Evolutionary conservation across 768 basidiomycete genomes (phyloP).

Genomic region (Suillus occidentalis): DNA sequence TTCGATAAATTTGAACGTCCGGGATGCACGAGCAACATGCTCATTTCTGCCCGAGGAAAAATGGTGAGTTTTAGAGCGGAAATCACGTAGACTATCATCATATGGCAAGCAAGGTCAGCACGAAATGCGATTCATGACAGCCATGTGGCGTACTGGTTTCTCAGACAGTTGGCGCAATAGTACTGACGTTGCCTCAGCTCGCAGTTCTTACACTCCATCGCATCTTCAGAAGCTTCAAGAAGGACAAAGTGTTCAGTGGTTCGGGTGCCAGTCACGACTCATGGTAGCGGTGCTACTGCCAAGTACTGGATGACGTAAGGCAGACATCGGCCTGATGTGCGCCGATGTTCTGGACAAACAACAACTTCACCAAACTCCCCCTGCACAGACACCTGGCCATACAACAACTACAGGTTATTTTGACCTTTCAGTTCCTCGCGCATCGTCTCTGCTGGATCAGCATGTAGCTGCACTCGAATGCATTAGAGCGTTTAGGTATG

Average conservation of each 20-base stretch:
- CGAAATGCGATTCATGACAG: background rate
- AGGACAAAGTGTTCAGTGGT: background rate
- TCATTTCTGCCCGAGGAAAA: constrained; percentile 62
- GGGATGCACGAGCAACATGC: constrained; percentile 52
- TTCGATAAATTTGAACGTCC: constrained; percentile 47
- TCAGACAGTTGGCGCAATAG: constrained; percentile 68
- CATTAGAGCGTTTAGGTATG: too few relatives aligned
- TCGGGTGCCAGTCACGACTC: background rate
- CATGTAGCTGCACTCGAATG: too few relatives aligned
- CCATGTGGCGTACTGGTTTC: constrained; percentile 52
- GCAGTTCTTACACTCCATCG: constrained; percentile 78
- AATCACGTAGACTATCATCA: constrained; percentile 47
- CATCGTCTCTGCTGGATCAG: too few relatives aligned
- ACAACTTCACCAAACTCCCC: too few relatives aligned
- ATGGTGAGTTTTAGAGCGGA: constrained; percentile 56
- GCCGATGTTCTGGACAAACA: too few relatives aligned
- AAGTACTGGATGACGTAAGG: background rate
- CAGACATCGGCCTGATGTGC: too few relatives aligned
- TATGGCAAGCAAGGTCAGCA: background rate
- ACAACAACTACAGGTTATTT: too few relatives aligned
- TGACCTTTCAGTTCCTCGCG: too few relatives aligned
- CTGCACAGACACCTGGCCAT: too few relatives aligned
- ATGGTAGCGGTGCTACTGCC: too few relatives aligned
- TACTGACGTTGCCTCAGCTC: constrained; percentile 73
- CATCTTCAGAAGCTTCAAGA: constrained; percentile 11